Evolutionary conservation across 78 protist species (phyloP).

Genomic region (Dictyostelium purpureum): DNA sequence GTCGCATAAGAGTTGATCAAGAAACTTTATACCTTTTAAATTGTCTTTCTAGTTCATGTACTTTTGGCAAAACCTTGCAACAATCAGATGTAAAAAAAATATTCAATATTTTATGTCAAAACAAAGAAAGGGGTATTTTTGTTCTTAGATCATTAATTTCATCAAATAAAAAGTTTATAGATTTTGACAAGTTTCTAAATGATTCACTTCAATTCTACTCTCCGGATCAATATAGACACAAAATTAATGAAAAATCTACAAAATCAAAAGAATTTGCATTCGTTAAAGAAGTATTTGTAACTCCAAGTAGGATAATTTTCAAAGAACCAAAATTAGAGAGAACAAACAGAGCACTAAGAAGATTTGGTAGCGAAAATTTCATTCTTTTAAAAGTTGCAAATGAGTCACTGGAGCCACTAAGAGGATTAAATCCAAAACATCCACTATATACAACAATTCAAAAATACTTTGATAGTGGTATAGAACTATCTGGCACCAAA

Average conservation of each 20-base stretch:
- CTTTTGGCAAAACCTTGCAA: not conserved
- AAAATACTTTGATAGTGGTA: not conserved
- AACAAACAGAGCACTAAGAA: conserved; percentile 3
- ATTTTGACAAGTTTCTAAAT: not conserved
- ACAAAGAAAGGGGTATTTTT: not conserved
- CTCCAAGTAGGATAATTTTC: conserved; percentile 21
- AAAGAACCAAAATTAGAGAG: not conserved
- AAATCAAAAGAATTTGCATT: not conserved
- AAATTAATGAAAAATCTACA: not conserved
- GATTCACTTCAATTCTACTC: no score
- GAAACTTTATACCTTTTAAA: no score
- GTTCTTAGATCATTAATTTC: not conserved
- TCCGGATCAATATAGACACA: no score
- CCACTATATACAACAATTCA: not conserved
- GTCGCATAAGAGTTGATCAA: no score
- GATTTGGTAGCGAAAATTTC: not conserved
- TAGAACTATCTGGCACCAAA: not conserved
- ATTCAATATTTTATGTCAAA: no score
- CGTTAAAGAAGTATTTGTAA: conserved; percentile 3
- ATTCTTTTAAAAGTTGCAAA: conserved; percentile 4
- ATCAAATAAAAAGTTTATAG: not conserved
- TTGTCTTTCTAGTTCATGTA: not conserved
- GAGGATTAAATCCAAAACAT: not conserved
- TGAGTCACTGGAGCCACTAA: not conserved
- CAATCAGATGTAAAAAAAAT: no score